Conservation (phyloP, 139 green algal genomes). For the Deuterostichococcus epilithicus region DNA sequence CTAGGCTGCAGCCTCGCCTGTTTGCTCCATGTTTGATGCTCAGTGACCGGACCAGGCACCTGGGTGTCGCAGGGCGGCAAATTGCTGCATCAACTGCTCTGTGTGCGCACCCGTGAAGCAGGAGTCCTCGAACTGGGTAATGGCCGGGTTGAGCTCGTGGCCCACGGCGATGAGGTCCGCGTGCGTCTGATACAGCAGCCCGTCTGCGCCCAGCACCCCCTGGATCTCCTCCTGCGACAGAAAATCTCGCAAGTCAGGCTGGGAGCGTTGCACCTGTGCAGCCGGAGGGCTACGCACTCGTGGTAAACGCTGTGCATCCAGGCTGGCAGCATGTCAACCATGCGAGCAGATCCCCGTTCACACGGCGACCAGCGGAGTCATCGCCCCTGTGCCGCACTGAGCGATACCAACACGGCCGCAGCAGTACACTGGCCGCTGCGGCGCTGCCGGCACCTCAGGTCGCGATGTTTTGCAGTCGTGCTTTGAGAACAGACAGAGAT, state of each 20-base stretch:
- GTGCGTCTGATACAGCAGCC: constrained; percentile 89
- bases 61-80: not conserved
- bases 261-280: too few species aligned
- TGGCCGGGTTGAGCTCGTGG: constrained; percentile 74
- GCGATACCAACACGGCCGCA: not conserved
- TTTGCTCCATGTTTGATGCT: too few species aligned
- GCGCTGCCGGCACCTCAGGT: not conserved
- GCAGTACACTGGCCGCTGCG: not conserved
- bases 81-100: not conserved
- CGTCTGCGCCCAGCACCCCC: constrained; percentile 80
- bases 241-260: too few species aligned
- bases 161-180: constrained; percentile 73
- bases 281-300: too few species aligned
- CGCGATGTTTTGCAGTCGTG: not conserved
- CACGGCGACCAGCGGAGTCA: too few species aligned
- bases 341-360: too few species aligned
- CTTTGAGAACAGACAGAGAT: too few species aligned
- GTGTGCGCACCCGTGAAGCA: constrained; percentile 71
- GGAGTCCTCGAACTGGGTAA: constrained; percentile 86
- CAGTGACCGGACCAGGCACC: too few species aligned
- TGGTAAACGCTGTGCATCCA: too few species aligned
- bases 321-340: too few species aligned
- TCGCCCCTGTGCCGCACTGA: constrained; percentile 3
- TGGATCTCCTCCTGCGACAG: not conserved
- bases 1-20: too few species aligned